A percentile compares a stretch with the other conserved stretches of the same genome.
Evolutionary conservation across 371 early-diverging fungal species (phyloP).

Genomic region (Mortierella sp.): DNA sequence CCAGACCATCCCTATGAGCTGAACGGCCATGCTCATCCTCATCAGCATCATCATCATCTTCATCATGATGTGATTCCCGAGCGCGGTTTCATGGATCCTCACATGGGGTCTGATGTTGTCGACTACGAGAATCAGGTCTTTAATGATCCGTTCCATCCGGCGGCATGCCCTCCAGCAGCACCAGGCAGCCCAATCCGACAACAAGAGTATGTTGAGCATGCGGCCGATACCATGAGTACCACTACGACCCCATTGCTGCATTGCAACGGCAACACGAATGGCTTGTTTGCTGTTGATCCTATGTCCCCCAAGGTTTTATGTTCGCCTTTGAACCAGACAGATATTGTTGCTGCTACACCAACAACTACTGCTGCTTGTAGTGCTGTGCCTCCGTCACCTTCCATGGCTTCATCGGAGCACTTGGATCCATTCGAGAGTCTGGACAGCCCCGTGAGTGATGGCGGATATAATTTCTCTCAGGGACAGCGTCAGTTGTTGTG

Average conservation of each 20-base stretch:
- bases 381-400: background rate
- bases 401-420: conserved; percentile 4
- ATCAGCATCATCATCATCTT: conserved; percentile 25
- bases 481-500: conserved; percentile 87
- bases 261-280: conserved; percentile 6
- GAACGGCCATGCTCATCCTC: conserved; percentile 22
- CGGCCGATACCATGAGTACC: no score
- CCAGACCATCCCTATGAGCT: conserved; percentile 1
- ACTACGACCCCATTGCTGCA: no score
- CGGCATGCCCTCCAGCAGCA: background rate
- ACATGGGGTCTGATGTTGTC: background rate
- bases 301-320: conserved; percentile 29
- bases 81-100: conserved; percentile 8
- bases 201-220: no score
- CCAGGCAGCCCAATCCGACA: background rate
- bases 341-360: background rate
- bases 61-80: conserved; percentile 6
- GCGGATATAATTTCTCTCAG: conserved; percentile 69
- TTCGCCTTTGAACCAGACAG: conserved; percentile 23
- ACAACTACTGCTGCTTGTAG: background rate
- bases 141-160: conserved; percentile 36
- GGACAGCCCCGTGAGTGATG: conserved; percentile 66
- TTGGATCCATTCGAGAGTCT: conserved; percentile 62
- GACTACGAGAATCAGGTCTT: conserved; percentile 14
- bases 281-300: conserved; percentile 23